phyloP scores from a whole-genome alignment of 768 basidiomycete species.

The Chlorophyllum brunneum region DNA sequence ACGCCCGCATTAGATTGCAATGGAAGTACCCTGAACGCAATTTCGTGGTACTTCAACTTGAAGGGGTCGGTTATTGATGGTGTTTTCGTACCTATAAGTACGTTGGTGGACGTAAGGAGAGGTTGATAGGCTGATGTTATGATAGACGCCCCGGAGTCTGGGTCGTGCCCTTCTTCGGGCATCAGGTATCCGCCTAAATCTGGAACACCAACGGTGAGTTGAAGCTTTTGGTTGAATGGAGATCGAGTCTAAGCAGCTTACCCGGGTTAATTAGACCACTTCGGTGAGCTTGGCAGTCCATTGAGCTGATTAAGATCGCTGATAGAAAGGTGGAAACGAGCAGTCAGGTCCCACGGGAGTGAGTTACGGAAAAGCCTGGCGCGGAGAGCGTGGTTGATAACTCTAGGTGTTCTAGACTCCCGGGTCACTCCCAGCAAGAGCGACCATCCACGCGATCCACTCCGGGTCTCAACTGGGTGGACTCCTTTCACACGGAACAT shows the following conservation, averaged over 20 bases:
- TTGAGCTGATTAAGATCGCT: not conserved
- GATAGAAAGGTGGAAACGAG: not conserved
- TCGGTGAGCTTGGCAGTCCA: not conserved
- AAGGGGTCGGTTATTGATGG: constrained; percentile 69
- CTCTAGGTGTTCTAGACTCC: constrained; percentile 14
- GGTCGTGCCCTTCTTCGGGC: constrained; percentile 51
- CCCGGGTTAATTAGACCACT: not conserved
- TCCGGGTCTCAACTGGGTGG: constrained; percentile 41
- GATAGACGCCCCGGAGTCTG: constrained; percentile 45
- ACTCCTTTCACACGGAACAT: constrained; percentile 51
- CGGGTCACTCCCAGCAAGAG: constrained; percentile 38
- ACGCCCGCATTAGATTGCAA: constrained; percentile 36
- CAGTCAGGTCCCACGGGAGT: constrained; percentile 17
- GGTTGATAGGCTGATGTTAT: not conserved
- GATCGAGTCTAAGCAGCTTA: not conserved
- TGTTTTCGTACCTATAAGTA: constrained; percentile 55
- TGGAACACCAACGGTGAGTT: constrained; percentile 26
- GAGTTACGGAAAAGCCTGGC: constrained; percentile 2
- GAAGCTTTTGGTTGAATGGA: not conserved
- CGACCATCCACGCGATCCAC: constrained; percentile 38
- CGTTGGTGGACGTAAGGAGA: constrained; percentile 13
- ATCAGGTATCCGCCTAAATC: constrained; percentile 61
- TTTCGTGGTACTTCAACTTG: constrained; percentile 64
- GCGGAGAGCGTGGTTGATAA: not conserved
- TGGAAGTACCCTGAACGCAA: constrained; percentile 27